phyloP scores from a whole-genome alignment of 768 basidiomycete species.

The Mrakia gelida region DNA sequence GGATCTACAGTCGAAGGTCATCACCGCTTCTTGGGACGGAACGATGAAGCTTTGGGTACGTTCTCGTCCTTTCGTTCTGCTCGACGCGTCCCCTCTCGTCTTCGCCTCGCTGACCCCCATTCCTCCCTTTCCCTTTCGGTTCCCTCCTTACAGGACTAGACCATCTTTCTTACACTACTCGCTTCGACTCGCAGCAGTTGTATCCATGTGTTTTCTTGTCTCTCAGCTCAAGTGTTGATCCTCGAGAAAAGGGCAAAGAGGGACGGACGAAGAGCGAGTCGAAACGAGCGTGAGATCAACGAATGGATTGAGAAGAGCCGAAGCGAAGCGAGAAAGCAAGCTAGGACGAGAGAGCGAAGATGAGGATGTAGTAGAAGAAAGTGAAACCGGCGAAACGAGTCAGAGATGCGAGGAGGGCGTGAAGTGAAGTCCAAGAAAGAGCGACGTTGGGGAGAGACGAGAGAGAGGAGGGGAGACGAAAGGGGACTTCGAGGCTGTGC shows the following conservation, averaged over 20 bases:
- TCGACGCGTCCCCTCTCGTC: neutral
- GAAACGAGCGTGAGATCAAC: neutral
- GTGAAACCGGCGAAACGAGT: neutral
- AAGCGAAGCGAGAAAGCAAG: neutral
- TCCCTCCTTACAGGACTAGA: neutral
- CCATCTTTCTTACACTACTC: neutral
- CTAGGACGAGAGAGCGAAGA: neutral
- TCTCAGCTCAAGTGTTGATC: too few species aligned
- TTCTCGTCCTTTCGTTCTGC: neutral
- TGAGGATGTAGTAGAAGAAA: neutral
- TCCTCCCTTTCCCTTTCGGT: neutral
- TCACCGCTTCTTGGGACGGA: slow-evolving; percentile 97
- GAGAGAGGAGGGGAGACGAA: too few species aligned
- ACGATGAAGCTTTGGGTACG: slow-evolving; percentile 84
- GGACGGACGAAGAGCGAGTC: neutral
- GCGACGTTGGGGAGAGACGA: neutral
- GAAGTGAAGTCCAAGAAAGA: neutral
- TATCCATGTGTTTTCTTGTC: too few species aligned
- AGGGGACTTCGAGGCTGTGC: neutral
- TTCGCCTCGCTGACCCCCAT: neutral
- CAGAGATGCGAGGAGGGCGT: neutral
- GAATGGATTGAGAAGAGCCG: too few species aligned
- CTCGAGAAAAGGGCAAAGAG: too few species aligned
- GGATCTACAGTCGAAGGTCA: slow-evolving; percentile 73
- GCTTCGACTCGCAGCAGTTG: too few species aligned